Percentiles rank a stretch among this genome's conserved stretches.
These are phyloP conservation scores for Dactylorhiza incarnata DNA, from an alignment of 106 monocot genomes.

Conservation along the genomic window DNA sequence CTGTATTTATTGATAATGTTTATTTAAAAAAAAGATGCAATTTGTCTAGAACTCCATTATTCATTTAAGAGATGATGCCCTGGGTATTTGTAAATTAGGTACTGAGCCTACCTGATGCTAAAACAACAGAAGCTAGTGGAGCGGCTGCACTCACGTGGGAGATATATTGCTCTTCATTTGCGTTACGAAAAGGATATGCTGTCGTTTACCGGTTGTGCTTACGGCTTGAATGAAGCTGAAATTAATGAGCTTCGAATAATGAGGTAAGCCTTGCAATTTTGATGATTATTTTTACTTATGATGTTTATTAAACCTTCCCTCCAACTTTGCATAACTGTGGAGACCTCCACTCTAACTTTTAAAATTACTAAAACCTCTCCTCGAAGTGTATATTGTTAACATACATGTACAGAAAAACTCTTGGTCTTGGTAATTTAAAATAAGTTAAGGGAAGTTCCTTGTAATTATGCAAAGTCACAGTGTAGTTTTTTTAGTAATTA, in stretches of 20 bases:
- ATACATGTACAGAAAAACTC: no score
- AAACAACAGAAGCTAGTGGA: constrained; percentile 95
- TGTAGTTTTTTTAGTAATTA: no score
- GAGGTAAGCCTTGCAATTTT: constrained; percentile 36
- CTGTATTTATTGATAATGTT: neutral
- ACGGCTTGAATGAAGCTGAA: constrained; percentile 62
- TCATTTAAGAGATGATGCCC: constrained; percentile 58
- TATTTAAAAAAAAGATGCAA: neutral
- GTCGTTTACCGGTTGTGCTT: constrained; percentile 89
- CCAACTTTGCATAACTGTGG: no score
- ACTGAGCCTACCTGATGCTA: constrained; percentile 83
- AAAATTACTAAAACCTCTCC: no score
- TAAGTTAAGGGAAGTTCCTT: no score
- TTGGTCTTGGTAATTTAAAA: no score
- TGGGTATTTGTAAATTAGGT: constrained; percentile 67
- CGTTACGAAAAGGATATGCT: constrained; percentile 98
- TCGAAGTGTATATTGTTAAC: no score
- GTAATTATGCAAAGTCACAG: no score
- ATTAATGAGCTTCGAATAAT: constrained; percentile 72
- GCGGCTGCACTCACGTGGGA: constrained; percentile 53
- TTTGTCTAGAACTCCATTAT: neutral
- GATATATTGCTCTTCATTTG: constrained; percentile 84
- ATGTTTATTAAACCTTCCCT: no score
- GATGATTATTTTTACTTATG: neutral
- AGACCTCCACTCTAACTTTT: no score